Percentiles rank a stretch among this genome's conserved stretches.
Evolutionary conservation across 2,329 filamentous ascomycete species (phyloP).

Genomic region (Zopfia rhizophila): DNA sequence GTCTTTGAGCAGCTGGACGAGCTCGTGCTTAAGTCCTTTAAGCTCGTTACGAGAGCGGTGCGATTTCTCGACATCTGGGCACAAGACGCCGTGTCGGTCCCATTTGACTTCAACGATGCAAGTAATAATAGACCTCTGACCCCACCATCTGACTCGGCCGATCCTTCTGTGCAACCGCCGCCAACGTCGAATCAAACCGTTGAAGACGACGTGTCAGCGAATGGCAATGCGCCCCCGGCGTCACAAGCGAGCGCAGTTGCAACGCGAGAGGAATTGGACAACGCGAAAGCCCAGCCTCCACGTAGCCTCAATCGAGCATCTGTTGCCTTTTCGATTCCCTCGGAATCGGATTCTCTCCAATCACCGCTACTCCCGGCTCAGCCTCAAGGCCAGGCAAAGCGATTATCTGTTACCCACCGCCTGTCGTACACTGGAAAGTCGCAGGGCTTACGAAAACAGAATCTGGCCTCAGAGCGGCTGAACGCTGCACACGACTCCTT

Average conservation of each 20-base stretch:
- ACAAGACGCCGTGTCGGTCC: constrained; percentile 65
- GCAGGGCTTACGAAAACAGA: constrained; percentile 70
- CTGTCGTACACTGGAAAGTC: constrained; percentile 79
- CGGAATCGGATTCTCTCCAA: constrained; percentile 45
- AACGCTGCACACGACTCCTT: constrained; percentile 86
- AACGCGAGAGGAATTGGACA: constrained; percentile 39
- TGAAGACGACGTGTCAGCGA: constrained; percentile 56
- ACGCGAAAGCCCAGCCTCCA: constrained; percentile 39
- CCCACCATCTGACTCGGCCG: constrained; percentile 49
- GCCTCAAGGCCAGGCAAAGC: constrained; percentile 52
- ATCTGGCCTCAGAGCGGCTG: constrained; percentile 85
- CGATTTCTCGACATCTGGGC: constrained; percentile 89
- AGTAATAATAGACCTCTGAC: constrained; percentile 48
- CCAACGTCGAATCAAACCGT: constrained; percentile 34
- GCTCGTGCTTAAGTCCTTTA: constrained; percentile 93
- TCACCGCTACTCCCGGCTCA: constrained; percentile 39
- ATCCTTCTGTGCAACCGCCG: constrained; percentile 41
- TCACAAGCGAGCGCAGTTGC: constrained; percentile 48
- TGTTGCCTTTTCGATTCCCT: constrained; percentile 52
- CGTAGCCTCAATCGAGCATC: constrained; percentile 44
- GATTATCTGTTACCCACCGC: constrained; percentile 72
- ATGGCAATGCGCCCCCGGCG: constrained; percentile 45
- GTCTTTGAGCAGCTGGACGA: constrained; percentile 86
- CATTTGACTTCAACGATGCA: constrained; percentile 44
- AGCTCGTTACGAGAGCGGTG: constrained; percentile 90